These are phyloP conservation scores for Moesziomyces antarcticus DNA, from an alignment of 1,284 basidiomycete genomes.

Conservation along the genomic window DNA sequence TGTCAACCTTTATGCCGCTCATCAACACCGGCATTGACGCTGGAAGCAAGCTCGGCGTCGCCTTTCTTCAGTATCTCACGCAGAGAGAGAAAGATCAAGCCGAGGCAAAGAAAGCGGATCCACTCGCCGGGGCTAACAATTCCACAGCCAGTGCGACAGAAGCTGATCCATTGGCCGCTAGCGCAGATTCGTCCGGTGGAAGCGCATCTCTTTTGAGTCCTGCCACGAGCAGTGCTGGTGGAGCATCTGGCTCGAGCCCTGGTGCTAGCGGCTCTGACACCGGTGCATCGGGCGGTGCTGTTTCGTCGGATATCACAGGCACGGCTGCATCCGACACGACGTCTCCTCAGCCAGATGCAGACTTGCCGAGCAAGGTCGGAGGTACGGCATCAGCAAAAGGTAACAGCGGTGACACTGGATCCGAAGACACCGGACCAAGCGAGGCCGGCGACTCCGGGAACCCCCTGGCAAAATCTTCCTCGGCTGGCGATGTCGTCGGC, in stretches of 20 bases:
- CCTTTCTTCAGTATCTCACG: background rate
- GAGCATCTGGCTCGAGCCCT: background rate
- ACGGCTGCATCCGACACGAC: no score
- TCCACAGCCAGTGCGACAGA: no score
- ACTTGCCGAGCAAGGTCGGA: no score
- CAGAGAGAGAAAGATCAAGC: background rate
- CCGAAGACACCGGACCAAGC: no score
- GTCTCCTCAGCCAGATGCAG: no score
- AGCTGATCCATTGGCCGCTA: background rate
- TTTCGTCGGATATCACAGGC: no score
- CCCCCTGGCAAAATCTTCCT: no score
- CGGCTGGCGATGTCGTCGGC: no score
- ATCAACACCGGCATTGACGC: slow-evolving; percentile 8
- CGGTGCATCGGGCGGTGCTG: no score
- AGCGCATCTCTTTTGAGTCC: background rate
- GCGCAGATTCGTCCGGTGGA: background rate
- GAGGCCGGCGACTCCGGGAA: no score
- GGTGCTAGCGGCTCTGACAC: background rate
- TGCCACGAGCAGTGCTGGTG: background rate
- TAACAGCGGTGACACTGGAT: background rate
- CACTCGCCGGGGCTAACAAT: background rate
- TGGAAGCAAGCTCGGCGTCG: slow-evolving; percentile 3
- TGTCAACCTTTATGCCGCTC: slow-evolving; percentile 1
- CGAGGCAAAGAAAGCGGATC: background rate
- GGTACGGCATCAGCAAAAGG: no score